These are phyloP conservation scores for Serendipita sp. DNA, from an alignment of 768 basidiomycete genomes.

Conservation along the genomic window DNA sequence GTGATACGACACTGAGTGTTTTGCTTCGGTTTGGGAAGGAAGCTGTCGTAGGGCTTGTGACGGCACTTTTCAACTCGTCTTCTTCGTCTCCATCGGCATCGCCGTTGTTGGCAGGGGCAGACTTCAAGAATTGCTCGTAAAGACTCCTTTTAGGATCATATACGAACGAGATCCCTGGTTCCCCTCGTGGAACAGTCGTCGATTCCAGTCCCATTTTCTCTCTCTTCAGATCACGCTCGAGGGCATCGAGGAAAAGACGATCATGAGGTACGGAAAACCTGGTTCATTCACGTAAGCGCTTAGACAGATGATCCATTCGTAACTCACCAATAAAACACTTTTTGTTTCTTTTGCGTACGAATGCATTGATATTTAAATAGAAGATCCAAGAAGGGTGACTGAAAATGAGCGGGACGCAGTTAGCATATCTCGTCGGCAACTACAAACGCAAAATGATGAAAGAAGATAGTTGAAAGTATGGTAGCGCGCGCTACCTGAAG, in stretches of 20 bases:
- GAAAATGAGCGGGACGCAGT: not conserved
- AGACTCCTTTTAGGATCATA: constrained; percentile 77
- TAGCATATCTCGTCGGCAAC: not conserved
- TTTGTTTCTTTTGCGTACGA: constrained; percentile 96
- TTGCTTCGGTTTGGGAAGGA: not conserved
- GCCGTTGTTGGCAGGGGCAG: constrained; percentile 12
- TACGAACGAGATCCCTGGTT: constrained; percentile 76
- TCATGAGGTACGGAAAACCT: constrained; percentile 98
- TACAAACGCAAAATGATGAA: not conserved
- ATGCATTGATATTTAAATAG: constrained; percentile 96
- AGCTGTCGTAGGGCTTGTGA: not conserved
- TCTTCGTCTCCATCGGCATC: constrained; percentile 12
- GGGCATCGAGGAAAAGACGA: constrained; percentile 88
- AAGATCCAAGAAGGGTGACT: constrained; percentile 87
- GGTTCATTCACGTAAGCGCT: constrained; percentile 5
- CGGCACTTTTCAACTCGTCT: constrained; percentile 15
- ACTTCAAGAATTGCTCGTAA: constrained; percentile 71
- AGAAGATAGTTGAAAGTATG: not conserved
- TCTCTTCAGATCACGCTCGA: constrained; percentile 90
- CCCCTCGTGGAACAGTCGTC: constrained; percentile 59
- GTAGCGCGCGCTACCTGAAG: not conserved
- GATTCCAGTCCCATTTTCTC: constrained; percentile 83
- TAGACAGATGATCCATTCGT: not conserved
- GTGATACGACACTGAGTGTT: not conserved
- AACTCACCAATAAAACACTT: constrained; percentile 92